Conservation (phyloP, 164 flowering plant genomes). For the Tetrastigma voinierianum region DNA sequence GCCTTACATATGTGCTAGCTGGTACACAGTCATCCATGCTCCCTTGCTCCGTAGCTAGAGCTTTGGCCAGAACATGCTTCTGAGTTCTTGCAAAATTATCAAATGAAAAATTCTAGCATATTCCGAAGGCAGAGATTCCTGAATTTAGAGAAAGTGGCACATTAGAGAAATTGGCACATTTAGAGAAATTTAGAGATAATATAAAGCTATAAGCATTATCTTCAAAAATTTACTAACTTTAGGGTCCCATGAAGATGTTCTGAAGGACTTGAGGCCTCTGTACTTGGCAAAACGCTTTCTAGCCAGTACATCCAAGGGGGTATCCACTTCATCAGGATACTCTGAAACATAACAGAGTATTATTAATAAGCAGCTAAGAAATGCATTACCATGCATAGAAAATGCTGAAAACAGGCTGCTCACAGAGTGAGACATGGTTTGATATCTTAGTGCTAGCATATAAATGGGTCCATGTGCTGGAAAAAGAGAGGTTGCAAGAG, state of each 20-base stretch:
- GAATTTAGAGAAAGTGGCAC: too few relatives aligned
- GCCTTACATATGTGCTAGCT: conserved; percentile 59
- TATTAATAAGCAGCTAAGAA: conserved; percentile 6
- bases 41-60: conserved; percentile 55
- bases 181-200: conserved; percentile 2
- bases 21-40: conserved; percentile 50
- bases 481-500: too few relatives aligned
- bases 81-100: conserved; percentile 78
- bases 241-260: conserved; percentile 98
- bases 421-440: neutral
- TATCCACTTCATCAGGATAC: conserved; percentile 95
- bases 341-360: conserved; percentile 41
- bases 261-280: conserved; percentile 90
- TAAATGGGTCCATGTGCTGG: too few relatives aligned
- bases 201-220: neutral
- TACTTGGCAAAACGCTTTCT: conserved; percentile 88
- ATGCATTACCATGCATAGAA: neutral
- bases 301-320: conserved; percentile 84
- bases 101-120: conserved; percentile 87
- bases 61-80: conserved; percentile 73
- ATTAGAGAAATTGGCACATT: neutral
- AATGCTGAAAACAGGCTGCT: neutral
- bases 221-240: conserved; percentile 40
- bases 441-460: neutral
- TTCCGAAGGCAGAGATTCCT: conserved; percentile 87